Evolutionary conservation across 2,329 filamentous ascomycete genomes (phyloP), one percentile per base, ranked within the genome.

Genomic region (Teratosphaeria pseudoeucalypti): DNA sequence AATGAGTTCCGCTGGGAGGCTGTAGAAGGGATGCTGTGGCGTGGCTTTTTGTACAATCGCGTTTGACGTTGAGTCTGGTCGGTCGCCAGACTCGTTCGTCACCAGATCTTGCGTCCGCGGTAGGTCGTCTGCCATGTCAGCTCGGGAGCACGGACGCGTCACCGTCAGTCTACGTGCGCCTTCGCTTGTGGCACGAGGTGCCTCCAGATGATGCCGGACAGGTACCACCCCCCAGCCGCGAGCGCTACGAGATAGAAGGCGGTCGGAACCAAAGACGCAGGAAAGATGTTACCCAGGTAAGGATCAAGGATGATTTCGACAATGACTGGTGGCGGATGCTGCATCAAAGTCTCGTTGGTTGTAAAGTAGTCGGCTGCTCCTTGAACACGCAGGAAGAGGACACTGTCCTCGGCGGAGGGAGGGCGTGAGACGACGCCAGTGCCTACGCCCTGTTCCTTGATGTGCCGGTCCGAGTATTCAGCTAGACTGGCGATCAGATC

Each of bases 251-350:
- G 79, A 73, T 91, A 95, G 39, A 75, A 76, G 12, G 83, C 83
- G 1, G 88, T 92, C 23, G 89, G 85, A 26, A 88, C 68, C 16
- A 97, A 77, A 3, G 91, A 95, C 57, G 79, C 79, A 12, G 94
- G 94, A 57, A 97, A 79, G 16, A 91, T 70, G 76, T 95, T 94
- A 68, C 86, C 75, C 49, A 95, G 62, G 70, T 87, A 97, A 0
- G 91, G 91, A 73, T 97, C 94, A 27, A 99, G 82, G 67, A 96
- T 85, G 59, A 87, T 75, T 67, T 99, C 92, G 57, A 87, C 87
- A 57, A 85, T 77, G 3, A 97, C 90, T 0, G 85, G 83, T 2
- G 86, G 86, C 14, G 89, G 87, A 62, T 80, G 69, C 55, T 78
- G 74, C 92, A 97, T 97, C 68, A 96, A 81, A 1, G 81, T 81